These are phyloP conservation scores for Pyrenophora tritici-repentis DNA, from an alignment of 2,329 filamentous ascomycete genomes.

Conservation along the genomic window DNA sequence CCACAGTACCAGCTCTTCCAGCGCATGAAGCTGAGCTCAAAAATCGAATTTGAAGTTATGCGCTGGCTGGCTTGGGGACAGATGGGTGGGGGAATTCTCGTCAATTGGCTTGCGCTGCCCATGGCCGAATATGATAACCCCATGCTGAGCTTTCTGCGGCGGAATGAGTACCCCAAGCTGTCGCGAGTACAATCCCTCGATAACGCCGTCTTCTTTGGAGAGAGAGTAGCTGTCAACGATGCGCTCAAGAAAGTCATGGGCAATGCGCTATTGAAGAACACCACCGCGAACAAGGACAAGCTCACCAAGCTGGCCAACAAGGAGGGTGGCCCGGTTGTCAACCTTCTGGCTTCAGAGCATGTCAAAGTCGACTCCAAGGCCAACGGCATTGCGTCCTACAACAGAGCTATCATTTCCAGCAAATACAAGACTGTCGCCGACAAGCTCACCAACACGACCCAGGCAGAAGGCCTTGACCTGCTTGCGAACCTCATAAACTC, in stretches of 20 bases:
- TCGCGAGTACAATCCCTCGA: conserved; percentile 75
- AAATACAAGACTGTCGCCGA: conserved; percentile 72
- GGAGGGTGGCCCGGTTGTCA: conserved; percentile 65
- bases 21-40: conserved; percentile 42
- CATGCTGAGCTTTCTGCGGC: conserved; percentile 72
- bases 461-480: conserved; percentile 64
- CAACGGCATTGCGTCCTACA: conserved; percentile 78
- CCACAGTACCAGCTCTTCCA: conserved; percentile 76
- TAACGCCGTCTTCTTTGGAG: conserved; percentile 74
- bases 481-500: conserved; percentile 79
- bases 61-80: conserved; percentile 92
- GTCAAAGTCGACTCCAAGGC: conserved; percentile 70
- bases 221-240: conserved; percentile 56
- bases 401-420: conserved; percentile 60
- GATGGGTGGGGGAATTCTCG: conserved; percentile 82
- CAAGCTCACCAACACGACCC: conserved; percentile 58
- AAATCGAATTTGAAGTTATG: conserved; percentile 65
- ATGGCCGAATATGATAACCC: conserved; percentile 78
- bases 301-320: conserved; percentile 60
- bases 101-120: conserved; percentile 79
- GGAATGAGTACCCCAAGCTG: conserved; percentile 73
- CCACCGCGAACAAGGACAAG: conserved; percentile 63
- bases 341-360: conserved; percentile 56
- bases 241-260: conserved; percentile 50
- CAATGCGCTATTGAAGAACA: conserved; percentile 59